Base-by-base conservation (phyloP, 805 yeast species). In the Metschnikowia santaceciliae region DNA sequence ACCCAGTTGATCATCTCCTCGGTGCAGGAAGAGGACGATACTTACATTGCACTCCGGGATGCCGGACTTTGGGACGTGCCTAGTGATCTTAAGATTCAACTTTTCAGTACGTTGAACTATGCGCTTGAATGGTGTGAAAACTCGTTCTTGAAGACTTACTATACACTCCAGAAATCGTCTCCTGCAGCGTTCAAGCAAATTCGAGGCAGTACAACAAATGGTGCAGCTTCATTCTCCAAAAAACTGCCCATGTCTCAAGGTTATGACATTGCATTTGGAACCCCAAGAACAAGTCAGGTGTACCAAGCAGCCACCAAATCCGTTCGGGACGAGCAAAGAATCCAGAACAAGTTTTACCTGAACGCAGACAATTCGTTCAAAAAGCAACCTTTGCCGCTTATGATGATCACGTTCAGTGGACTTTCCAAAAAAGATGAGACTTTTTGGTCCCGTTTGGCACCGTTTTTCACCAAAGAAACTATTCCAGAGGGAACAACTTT, bases 51-150 rank as follows among this genome's bases (percentile, higher is more conserved):
- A 0, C 77, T 94, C 53, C 75, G 83, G 55, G 96, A 90, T 49
- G 95, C 94, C 14, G 96, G 96, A 1, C 70, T 92, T 19, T 83
- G 91, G 78, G 82, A 75, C 42, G 50, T 46, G 4, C 42, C 56
- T 10, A 69, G 74, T 15, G 76, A 72, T 26, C 59, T 62, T 19
- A 65, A 65, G 52, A 80, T 82, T 52, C 83, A 83, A 58, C 75
- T 91, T 41, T 92, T 90, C 63, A 80, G 79, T 49, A 86, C 88
- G 48, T 76, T 94, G 59, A 94, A 94, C 63, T 80, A 86, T 49
- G 96, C 96, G 0, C 76, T 94, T 40, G 98, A 94, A 68, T 92
- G 96, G 96, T 90, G 97, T 72, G 99, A 94, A 66, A 92, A 94
- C 68, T 84, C 86, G 59, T 90, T 91, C 59, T 75, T 94, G 60